Base-by-base conservation (phyloP, 1,284 basidiomycete genomes). In the Bjerkandera adusta region DNA sequence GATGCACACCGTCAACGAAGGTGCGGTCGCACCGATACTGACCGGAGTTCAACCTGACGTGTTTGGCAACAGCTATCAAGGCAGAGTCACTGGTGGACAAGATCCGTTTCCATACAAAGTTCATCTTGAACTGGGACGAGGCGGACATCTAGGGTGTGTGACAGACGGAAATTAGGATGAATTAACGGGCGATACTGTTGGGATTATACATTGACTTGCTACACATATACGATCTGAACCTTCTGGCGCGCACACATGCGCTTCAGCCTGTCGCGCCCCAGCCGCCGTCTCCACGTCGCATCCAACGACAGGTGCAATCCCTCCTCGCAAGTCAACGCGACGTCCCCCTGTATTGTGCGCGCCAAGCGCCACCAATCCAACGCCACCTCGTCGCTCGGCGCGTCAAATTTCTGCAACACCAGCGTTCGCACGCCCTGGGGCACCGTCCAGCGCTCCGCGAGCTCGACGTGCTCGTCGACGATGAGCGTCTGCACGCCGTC, bases 1-100 rank as follows among this genome's bases (percentile, higher is more conserved):
- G 3, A 69, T 82, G 6, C 88, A 89, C 61, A 87, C 87, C 0
- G 64, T 74, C n/a, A 68, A 77, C 37, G 75, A 76, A 62, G 45
- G 45, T 47, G 1, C 5, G 29, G 39, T 8, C 21, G 22, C 16
- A n/a, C 33, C 20, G 26, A 10, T 2, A 7, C 27, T 8, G 8
- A 30, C 27, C 8, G 8, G 27, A 30, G 27, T 8, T n/a, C n/a
- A 30, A 30, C 27, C n/a, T 8, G 8, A 30, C 10, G 34, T 10
- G 13, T 13, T n/a, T n/a, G 27, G 29, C 13, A 18, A 3, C 15
- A 60, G 61, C 58, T 13, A 47, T 59, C 13, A 49, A 49, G 18
- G 57, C 48, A 2, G 49, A 52, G 10, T 54, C 51, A 4, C 52
- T 56, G 42, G 47, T 62, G 1, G 51, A 58, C 32, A 55, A 56